Base-by-base conservation (phyloP, 352 stramenopile genomes). In the Phytophthora macrochlamydospora region DNA sequence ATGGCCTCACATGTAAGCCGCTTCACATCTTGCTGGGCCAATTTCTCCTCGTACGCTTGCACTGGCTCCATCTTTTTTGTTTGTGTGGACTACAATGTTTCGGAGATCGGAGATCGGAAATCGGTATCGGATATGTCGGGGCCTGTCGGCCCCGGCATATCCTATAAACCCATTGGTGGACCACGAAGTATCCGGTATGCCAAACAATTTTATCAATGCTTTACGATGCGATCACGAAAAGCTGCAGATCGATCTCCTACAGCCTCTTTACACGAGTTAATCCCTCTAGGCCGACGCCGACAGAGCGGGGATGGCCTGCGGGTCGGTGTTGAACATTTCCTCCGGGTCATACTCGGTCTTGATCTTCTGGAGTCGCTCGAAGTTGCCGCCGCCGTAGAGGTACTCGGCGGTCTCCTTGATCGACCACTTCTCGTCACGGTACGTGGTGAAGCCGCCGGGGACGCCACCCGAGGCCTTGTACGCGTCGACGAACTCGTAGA, bases 301-400 rank as follows among this genome's bases (percentile, higher is more conserved):
- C 30, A 69, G 50, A 65, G 62, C 62, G 4, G 62, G 62, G 33
- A 73, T 73, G 30, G 59, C 65, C 59, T 73, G 64, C 3, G 58
- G 51, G 51, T 71, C 64, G 32, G 64, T 67, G 56, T 71, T 71
- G 63, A 71, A 71, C 58, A 72, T 63, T 52, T 67, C 65, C 0
- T 51, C 32, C 28, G 59, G 53, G 35, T 72, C 65, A 31, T 67
- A 64, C 53, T 61, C 29, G 4, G 65, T 67, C 58, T 72, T 72
- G 53, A 72, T 72, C 65, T 56, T 64, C 65, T 72, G 65, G 50
- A 72, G 48, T 40, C 56, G 56, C 32, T 56, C 30, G 49, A 63
- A 72, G 63, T 71, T 71, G 12, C 56, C 56, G 18, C 63, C 63
- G 11, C 63, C 63, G 51, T 62, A 71, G 30, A 71, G 43, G 50